Evolutionary conservation across 75 land plant genomes (phyloP).

Genomic region (Cryptomeria japonica): DNA sequence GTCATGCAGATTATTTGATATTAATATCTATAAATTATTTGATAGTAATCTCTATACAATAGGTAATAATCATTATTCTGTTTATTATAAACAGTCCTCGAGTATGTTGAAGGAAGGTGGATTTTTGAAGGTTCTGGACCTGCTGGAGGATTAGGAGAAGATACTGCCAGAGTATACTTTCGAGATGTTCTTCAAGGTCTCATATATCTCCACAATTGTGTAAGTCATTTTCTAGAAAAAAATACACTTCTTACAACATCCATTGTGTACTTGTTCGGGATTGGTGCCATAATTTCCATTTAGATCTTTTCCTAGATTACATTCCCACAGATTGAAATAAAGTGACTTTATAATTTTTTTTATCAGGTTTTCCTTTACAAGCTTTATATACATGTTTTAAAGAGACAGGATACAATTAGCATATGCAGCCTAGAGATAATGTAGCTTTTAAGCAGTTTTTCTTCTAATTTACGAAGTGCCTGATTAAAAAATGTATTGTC

Average conservation of each 20-base stretch:
- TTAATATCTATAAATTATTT: not conserved
- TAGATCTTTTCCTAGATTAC: too few relatives aligned
- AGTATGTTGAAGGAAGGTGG: slow-evolving; percentile 45
- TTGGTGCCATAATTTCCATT: too few relatives aligned
- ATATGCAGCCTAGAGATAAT: not conserved
- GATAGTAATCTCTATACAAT: not conserved
- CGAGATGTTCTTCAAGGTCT: slow-evolving; percentile 40
- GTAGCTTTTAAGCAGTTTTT: not conserved
- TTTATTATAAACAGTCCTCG: slow-evolving; percentile 33
- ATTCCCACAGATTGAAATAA: too few relatives aligned
- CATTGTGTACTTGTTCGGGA: too few relatives aligned
- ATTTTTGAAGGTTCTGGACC: slow-evolving; percentile 51
- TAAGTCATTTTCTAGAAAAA: slow-evolving; percentile 12
- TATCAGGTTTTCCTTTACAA: not conserved
- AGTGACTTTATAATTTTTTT: too few relatives aligned
- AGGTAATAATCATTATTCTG: slow-evolving; percentile 1
- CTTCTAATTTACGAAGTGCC: too few relatives aligned
- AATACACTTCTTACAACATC: too few relatives aligned
- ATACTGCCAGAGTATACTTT: slow-evolving; percentile 38
- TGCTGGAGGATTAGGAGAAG: slow-evolving; percentile 45
- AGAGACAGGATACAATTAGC: not conserved
- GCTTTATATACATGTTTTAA: not conserved
- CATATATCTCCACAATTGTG: slow-evolving; percentile 36
- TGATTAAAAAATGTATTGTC: too few relatives aligned
- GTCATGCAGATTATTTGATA: not conserved